phyloP scores from a whole-genome alignment of 2,329 filamentous ascomycete genomes.

The Hyphodiscus sp. region DNA sequence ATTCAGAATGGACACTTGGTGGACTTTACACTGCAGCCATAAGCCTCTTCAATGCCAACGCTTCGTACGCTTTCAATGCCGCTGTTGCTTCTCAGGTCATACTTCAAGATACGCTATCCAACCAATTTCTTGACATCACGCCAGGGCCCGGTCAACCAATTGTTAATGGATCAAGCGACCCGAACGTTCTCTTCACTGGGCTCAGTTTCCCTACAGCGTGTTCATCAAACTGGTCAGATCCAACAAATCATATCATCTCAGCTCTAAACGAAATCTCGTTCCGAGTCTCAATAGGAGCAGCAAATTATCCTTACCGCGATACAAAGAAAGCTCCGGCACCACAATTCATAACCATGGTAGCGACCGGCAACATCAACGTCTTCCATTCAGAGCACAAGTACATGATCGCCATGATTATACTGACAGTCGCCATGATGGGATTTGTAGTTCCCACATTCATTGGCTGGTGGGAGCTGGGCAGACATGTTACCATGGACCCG shows the following conservation, averaged over 20 bases:
- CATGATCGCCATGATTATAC: constrained; percentile 4
- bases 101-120: background rate
- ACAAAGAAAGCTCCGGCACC: background rate
- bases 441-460: constrained; percentile 7
- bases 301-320: constrained; percentile 3
- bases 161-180: background rate
- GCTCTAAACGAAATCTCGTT: constrained; percentile 7
- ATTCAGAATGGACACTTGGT: constrained; percentile 3
- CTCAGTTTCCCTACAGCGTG: background rate
- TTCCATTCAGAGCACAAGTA: constrained; percentile 8
- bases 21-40: constrained; percentile 5
- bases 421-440: constrained; percentile 2
- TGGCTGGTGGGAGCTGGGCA: constrained; percentile 10
- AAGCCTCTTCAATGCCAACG: constrained; percentile 4
- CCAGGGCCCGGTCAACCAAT: background rate
- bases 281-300: constrained; percentile 4
- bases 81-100: background rate
- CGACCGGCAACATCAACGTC: constrained; percentile 4
- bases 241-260: constrained; percentile 9
- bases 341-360: constrained; percentile 3
- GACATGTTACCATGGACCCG: constrained; percentile 5
- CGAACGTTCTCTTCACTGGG: background rate
- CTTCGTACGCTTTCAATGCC: background rate
- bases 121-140: constrained; percentile 1
- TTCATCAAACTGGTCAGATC: constrained; percentile 7